Percentiles rank a stretch among this genome's conserved stretches.
phyloP scores from a whole-genome alignment of 2,329 filamentous ascomycete genomes.

The Neofusicoccum sp. region DNA sequence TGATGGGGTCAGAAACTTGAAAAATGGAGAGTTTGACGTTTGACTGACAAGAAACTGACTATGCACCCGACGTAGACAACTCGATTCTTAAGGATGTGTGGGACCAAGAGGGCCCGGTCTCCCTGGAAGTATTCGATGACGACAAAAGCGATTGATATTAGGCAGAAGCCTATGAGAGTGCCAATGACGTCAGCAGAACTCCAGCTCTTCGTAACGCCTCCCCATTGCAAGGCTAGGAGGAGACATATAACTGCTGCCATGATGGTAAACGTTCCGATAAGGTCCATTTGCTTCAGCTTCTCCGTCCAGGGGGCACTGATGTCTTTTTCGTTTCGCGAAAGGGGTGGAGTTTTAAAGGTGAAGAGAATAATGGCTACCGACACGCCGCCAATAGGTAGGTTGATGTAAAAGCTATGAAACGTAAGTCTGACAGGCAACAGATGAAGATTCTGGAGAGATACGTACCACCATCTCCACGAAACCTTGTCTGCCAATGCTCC shows the following conservation, averaged over 20 bases:
- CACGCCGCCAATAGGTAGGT: constrained; percentile 46
- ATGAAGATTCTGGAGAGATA: background rate
- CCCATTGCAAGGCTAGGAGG: constrained; percentile 38
- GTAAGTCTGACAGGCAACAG: constrained; percentile 20
- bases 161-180: background rate
- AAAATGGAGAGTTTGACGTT: background rate
- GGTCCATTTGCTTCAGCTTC: constrained; percentile 24
- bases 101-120: background rate
- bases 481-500: constrained; percentile 24
- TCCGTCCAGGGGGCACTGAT: constrained; percentile 24
- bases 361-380: constrained; percentile 40
- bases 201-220: constrained; percentile 24
- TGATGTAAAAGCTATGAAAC: constrained; percentile 41
- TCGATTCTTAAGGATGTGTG: background rate
- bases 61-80: background rate
- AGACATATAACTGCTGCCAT: constrained; percentile 35
- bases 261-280: constrained; percentile 31
- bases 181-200: background rate
- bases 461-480: constrained; percentile 37
- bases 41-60: constrained; percentile 23
- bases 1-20: background rate
- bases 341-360: constrained; percentile 38
- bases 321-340: constrained; percentile 24
- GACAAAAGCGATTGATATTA: constrained; percentile 18
- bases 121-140: constrained; percentile 25